Conservation (phyloP, 2,329 filamentous ascomycete species). For the Ophiostoma sp. region DNA sequence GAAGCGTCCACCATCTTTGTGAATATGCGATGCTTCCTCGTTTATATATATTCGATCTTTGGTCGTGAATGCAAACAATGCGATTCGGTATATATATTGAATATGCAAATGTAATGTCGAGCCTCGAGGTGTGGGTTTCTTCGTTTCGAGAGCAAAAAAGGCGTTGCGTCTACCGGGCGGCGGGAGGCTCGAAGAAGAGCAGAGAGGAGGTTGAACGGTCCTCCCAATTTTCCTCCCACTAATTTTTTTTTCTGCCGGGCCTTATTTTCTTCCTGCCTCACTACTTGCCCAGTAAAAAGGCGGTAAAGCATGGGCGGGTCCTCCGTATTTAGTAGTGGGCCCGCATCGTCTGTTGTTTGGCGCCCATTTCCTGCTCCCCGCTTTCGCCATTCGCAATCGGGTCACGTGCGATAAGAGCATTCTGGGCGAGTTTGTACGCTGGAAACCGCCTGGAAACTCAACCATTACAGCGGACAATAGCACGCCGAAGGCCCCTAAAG, state of each 20-base stretch:
- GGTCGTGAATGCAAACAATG: background rate
- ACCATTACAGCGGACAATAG: background rate
- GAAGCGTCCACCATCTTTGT: constrained; percentile 29
- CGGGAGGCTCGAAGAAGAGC: background rate
- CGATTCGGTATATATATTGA: background rate
- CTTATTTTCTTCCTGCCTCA: constrained; percentile 25
- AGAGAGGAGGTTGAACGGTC: background rate
- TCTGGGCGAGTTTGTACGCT: background rate
- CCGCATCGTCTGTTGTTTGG: background rate
- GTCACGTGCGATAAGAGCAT: background rate
- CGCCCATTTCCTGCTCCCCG: background rate
- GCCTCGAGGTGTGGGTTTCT: background rate
- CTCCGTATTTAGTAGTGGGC: background rate
- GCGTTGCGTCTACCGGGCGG: background rate
- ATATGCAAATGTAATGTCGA: background rate
- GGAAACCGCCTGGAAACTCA: background rate
- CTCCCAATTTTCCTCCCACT: constrained; percentile 15
- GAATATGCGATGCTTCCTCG: background rate
- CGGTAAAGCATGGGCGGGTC: constrained; percentile 10
- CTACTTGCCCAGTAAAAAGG: constrained; percentile 8
- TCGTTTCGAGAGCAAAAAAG: background rate
- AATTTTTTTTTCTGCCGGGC: constrained; percentile 27
- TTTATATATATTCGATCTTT: background rate
- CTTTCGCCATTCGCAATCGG: background rate
- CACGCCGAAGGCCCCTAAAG: background rate